A percentile compares a stretch with the other conserved stretches of the same genome.
phyloP scores from a whole-genome alignment of 2,329 filamentous ascomycete species.

The Cercospora sojina region DNA sequence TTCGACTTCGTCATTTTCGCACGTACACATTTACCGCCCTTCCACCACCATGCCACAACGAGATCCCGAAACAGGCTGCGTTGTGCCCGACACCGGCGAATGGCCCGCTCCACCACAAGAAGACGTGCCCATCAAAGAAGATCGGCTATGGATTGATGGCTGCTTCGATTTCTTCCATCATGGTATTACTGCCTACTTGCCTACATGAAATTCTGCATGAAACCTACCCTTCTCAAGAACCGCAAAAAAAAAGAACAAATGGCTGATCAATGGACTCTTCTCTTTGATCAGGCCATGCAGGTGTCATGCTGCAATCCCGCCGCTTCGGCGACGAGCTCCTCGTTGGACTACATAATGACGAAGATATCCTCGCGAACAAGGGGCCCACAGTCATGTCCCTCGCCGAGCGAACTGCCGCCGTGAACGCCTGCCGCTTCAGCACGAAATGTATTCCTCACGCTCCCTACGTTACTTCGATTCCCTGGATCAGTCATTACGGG shows the following conservation, averaged over 20 bases:
- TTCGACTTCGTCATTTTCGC: not conserved
- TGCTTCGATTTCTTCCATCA: slow-evolving; percentile 99
- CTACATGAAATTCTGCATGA: not conserved
- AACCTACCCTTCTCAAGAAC: not conserved
- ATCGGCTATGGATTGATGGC: slow-evolving; percentile 95
- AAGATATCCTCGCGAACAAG: slow-evolving; percentile 94
- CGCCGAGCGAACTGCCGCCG: slow-evolving; percentile 84
- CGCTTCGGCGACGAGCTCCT: slow-evolving; percentile 85
- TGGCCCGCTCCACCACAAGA: slow-evolving; percentile 67
- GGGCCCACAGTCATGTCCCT: slow-evolving; percentile 96
- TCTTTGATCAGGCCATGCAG: slow-evolving; percentile 66
- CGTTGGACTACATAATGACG: slow-evolving; percentile 92
- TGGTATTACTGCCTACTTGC: slow-evolving; percentile 41
- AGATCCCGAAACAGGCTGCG: slow-evolving; percentile 37
- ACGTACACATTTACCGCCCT: not conserved
- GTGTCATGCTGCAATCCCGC: slow-evolving; percentile 93
- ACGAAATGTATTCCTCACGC: slow-evolving; percentile 79
- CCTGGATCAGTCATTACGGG: slow-evolving; percentile 93
- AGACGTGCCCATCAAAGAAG: slow-evolving; percentile 57
- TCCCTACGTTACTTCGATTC: slow-evolving; percentile 89
- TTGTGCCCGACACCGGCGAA: slow-evolving; percentile 54
- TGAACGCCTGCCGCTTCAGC: slow-evolving; percentile 93
- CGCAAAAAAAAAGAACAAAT: slow-evolving; percentile 1
- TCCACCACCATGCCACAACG: slow-evolving; percentile 23
- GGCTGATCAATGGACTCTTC: slow-evolving; percentile 21